Conservation (phyloP, 495 filamentous ascomycete species). For the Penicillium chermesinum region DNA sequence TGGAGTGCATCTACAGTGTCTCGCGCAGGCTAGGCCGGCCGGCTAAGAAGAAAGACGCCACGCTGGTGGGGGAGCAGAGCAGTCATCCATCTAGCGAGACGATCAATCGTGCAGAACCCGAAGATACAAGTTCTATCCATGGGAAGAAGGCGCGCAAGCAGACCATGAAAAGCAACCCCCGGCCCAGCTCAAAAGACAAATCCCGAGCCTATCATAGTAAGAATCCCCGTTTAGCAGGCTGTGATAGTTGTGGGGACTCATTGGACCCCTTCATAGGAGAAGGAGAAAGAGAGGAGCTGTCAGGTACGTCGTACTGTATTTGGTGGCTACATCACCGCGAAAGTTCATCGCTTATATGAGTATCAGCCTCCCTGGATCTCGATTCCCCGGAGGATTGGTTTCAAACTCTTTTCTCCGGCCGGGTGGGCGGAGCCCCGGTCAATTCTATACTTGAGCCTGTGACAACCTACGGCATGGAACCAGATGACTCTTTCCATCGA, state of each 20-base stretch:
- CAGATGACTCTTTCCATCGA: too few relatives aligned
- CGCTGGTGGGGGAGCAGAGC: not conserved
- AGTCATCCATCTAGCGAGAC: conserved; percentile 1
- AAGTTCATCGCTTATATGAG: too few relatives aligned
- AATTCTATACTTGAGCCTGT: too few relatives aligned
- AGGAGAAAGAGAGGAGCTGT: not conserved
- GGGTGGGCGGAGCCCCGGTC: too few relatives aligned
- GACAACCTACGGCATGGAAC: too few relatives aligned
- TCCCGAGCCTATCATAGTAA: not conserved
- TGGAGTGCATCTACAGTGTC: conserved; percentile 43
- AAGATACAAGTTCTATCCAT: conserved; percentile 11
- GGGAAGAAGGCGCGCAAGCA: conserved; percentile 10
- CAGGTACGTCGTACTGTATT: too few relatives aligned
- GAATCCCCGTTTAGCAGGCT: not conserved
- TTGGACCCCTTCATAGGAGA: not conserved
- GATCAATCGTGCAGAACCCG: conserved; percentile 5
- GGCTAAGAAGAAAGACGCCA: conserved; percentile 30
- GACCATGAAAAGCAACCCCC: not conserved
- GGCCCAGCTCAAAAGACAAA: not conserved
- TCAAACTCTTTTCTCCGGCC: too few relatives aligned
- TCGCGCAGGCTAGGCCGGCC: conserved; percentile 41
- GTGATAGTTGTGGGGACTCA: not conserved
- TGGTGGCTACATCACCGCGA: too few relatives aligned
- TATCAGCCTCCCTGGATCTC: too few relatives aligned
- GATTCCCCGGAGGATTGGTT: too few relatives aligned